Evolutionary conservation across 2,329 filamentous ascomycete genomes (phyloP), one percentile per base, ranked within the genome.

Genomic region (Leptographium wingfieldii): DNA sequence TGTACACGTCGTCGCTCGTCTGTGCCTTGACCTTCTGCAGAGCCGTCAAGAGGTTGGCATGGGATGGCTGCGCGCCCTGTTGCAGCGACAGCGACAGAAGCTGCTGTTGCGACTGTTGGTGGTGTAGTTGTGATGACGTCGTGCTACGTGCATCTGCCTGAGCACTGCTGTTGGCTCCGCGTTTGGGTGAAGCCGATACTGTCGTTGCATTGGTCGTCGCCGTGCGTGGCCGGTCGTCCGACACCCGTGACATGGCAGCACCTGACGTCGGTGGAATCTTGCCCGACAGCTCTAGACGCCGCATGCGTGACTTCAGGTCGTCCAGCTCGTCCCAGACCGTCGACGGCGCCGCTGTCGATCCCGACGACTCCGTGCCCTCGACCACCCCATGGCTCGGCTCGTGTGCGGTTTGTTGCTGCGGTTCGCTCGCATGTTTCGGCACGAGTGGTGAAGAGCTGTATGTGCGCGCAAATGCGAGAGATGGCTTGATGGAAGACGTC

Each of bases 291-390:
- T 97, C 94, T 11, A 99, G 80, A 62, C 90, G 88, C 66, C 90
- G 86, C 66, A 99, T 96, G 35, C 94, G 84, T 49, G 90, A 94
- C 71, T 97, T 97, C 55, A 99, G 76, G 65, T 97, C 94, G 67
- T 97, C 94, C 33, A 99, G 75, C 72, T 99, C 94, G 69, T 97
- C 94, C 94, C 94, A 99, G 3, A 99, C 90, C 0, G 91, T 96
- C 2, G 91, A 95, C 14, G 92, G 90, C 1, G 90, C 90, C 1
- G 87, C 91, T 0, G 90, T 94, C 0, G 94, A 97, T 40, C 88
- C 80, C 0, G 88, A 92, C 0, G 94, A 97, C 67, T 94, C 90
- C 0, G 90, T 91, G 10, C 86, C 86, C 67, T 92, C 85, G 33
- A 76, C 66, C 2, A 27, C 55, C 22, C 71, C 73, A 61, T 80